Base-by-base conservation (phyloP, 2,329 filamentous ascomycete genomes). In the Purpureocillium takamizusanense region DNA sequence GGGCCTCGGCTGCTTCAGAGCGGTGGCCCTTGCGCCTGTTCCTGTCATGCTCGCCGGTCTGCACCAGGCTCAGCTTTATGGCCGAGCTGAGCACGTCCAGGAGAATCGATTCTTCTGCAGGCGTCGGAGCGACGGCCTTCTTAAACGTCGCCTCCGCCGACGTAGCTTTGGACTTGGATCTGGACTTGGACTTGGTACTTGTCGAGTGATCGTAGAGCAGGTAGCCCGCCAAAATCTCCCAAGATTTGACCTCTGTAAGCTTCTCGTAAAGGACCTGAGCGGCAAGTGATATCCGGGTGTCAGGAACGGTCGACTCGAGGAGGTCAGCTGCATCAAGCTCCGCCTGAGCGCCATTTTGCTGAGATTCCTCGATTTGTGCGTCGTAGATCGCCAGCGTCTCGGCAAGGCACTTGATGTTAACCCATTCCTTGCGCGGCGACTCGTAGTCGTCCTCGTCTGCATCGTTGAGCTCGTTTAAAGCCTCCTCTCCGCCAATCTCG, bases 221-320 rank as follows among this genome's bases (percentile, higher is more conserved):
- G 58, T 95, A 98, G 13, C 88, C 88, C 18, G 88, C 83, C 40
- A 98, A 63, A 4, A 84, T 74, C 54, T 94, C 86, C 92, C 92
- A 98, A 41, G 88, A 80, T 48, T 79, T 77, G 23, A 95, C 73
- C 50, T 92, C 86, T 1, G 78, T 70, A 43, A 95, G 76, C 49
- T 83, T 82, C 45, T 92, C 85, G 51, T 86, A 94, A 4, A 97
- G 71, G 1, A 81, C 84, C 56, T 94, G 85, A 0, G 88, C 84
- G 14, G 90, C 90, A 21, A 95, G 72, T 3, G 85, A 83, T 50
- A 94, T 88, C 36, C 90, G 78, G 0, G 87, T 92, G 46, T 94
- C 87, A 1, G 81, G 69, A 2, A 78, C 72, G 34, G 72, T 68
- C 27, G 80, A 74, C 43, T 83, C 77, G 18, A 86, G 56, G 18